Evolutionary conservation across 768 basidiomycete species (phyloP).

Genomic region (Tulasnella sp.): DNA sequence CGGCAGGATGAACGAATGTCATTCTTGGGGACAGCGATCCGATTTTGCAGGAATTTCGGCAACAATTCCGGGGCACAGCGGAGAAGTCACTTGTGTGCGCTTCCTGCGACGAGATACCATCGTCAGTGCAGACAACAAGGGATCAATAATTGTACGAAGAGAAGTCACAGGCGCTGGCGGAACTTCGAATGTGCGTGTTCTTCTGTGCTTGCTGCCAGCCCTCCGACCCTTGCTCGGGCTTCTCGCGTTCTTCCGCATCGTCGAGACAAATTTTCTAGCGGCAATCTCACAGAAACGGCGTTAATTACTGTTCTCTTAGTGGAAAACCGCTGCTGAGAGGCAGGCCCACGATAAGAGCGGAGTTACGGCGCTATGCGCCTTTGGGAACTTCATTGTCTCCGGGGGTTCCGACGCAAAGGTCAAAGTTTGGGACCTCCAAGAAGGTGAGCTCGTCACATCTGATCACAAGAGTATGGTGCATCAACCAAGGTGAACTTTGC

Average conservation of each 20-base stretch:
- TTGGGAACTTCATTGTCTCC: constrained; percentile 55
- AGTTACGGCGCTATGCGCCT: constrained; percentile 62
- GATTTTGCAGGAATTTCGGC: constrained; percentile 50
- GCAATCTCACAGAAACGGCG: not conserved
- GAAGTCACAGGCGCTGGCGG: constrained; percentile 38
- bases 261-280: not conserved
- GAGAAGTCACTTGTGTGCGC: constrained; percentile 69
- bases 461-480: not conserved
- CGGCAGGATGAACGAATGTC: constrained; percentile 10
- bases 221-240: constrained; percentile 28
- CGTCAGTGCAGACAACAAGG: constrained; percentile 73
- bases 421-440: constrained; percentile 62
- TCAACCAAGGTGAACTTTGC: not conserved
- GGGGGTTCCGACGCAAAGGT: constrained; percentile 79
- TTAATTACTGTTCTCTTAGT: constrained; percentile 48
- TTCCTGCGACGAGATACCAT: constrained; percentile 56
- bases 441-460: constrained; percentile 20
- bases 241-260: constrained; percentile 17
- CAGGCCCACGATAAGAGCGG: constrained; percentile 61
- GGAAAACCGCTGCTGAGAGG: constrained; percentile 46
- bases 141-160: constrained; percentile 58
- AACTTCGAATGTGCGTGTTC: constrained; percentile 31
- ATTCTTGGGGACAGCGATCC: constrained; percentile 42
- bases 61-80: constrained; percentile 74
- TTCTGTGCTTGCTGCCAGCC: not conserved